Evolutionary conservation across 2,329 filamentous ascomycete genomes (phyloP).

Genomic region (Xylaria sp.): DNA sequence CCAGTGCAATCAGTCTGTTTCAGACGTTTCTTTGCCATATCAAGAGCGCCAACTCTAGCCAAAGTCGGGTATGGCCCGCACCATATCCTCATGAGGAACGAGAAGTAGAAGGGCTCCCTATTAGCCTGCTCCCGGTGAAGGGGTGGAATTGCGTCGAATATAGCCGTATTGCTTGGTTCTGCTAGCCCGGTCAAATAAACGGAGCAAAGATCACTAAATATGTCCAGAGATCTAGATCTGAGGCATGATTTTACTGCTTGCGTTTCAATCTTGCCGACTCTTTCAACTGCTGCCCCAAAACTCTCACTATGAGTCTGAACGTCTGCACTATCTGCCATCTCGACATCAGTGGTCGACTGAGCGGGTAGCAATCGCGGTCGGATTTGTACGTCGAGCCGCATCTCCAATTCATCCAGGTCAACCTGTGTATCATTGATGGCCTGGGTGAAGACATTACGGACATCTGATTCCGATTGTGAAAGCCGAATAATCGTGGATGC

Average conservation of each 20-base stretch:
- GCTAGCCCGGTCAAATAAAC: conserved; percentile 61
- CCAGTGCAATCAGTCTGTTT: conserved; percentile 60
- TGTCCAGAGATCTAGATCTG: conserved; percentile 58
- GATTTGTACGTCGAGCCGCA: conserved; percentile 77
- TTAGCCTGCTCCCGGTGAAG: conserved; percentile 66
- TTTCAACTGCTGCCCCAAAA: conserved; percentile 45
- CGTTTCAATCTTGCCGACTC: conserved; percentile 48
- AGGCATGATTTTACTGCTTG: conserved; percentile 62
- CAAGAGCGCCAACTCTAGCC: conserved; percentile 75
- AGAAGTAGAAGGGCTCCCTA: conserved; percentile 74
- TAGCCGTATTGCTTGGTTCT: conserved; percentile 53
- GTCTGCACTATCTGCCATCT: conserved; percentile 56
- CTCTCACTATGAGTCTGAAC: conserved; percentile 37
- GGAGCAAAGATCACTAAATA: conserved; percentile 69
- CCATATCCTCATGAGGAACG: conserved; percentile 81
- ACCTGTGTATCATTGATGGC: conserved; percentile 74
- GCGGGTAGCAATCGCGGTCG: conserved; percentile 66
- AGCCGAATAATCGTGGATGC: conserved; percentile 75
- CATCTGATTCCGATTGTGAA: conserved; percentile 67
- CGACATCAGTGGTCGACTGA: conserved; percentile 60
- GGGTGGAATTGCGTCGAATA: conserved; percentile 66
- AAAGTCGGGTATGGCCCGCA: conserved; percentile 76
- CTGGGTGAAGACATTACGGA: conserved; percentile 73
- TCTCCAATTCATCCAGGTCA: conserved; percentile 79
- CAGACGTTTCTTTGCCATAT: conserved; percentile 69